Evolutionary conservation across 768 basidiomycete genomes (phyloP), one percentile per base, ranked within the genome.

Genomic region (Leccinellum albellum): DNA sequence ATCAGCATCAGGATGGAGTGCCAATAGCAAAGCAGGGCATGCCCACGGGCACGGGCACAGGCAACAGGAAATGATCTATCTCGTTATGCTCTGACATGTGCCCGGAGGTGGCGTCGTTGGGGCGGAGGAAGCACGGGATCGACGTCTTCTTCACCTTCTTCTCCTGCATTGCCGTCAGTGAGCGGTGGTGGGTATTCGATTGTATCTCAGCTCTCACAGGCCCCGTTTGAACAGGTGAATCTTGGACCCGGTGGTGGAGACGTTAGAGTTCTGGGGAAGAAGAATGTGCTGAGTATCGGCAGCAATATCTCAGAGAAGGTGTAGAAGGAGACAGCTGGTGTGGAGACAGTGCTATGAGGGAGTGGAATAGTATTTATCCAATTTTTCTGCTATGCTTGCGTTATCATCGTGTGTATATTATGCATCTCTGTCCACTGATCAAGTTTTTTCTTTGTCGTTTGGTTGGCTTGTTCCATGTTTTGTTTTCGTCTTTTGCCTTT

Each of bases 231-330:
- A 45, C 66, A 70, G 31, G 35, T 37, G 35, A 67, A 71, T 10
- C 68, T 61, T 26, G 63, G 61, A 23, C 63, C 62, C n/a, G 57
- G 64, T 35, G 17, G 8, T 37, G 35, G 35, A 17, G 35, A 17
- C 0, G 50, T 66, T 6, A 61, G 61, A 1, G 54, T 55, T 1
- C 56, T 48, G 0, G 70, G 77, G 37, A 87, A 86, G 78, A 87
- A 83, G 73, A 87, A 85, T 62, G 80, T 79, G 54, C 65, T 88
- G 73, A 86, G 84, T 62, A 88, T 88, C 60, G 84, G 84, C 53
- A 86, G 83, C 63, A 88, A 88, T 55, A 86, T 87, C 54, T 85
- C 83, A 33, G 84, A 83, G 1, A 63, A 66, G 2, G 69, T 47
- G 51, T 69, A 47, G 57, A 24, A n/a, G 9, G n/a, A 5, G 42